A percentile compares a stretch with the other conserved stretches of the same genome.
These are phyloP conservation scores for Penicillium taxi DNA, from an alignment of 495 filamentous ascomycete genomes.

Conservation along the genomic window DNA sequence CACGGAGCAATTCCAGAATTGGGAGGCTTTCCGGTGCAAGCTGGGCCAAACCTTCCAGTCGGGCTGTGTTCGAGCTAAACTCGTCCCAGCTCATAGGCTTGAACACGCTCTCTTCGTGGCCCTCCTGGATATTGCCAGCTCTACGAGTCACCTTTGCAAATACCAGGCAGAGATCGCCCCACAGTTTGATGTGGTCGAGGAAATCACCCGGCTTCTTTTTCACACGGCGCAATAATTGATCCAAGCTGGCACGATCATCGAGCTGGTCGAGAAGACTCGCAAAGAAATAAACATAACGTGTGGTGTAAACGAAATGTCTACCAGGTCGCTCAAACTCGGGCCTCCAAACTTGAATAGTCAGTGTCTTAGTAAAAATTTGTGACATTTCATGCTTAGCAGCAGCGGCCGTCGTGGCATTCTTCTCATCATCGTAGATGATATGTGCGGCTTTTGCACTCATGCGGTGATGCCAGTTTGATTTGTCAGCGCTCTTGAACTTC, in stretches of 20 bases:
- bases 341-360: slow-evolving; percentile 92
- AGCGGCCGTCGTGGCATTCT: slow-evolving; percentile 40
- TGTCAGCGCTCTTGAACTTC: slow-evolving; percentile 74
- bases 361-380: slow-evolving; percentile 91
- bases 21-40: slow-evolving; percentile 29
- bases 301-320: slow-evolving; percentile 88
- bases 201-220: slow-evolving; percentile 78
- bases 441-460: slow-evolving; percentile 74
- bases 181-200: slow-evolving; percentile 74
- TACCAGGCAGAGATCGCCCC: slow-evolving; percentile 67
- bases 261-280: slow-evolving; percentile 63
- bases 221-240: slow-evolving; percentile 71
- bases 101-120: slow-evolving; percentile 71
- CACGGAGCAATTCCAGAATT: slow-evolving; percentile 66
- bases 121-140: slow-evolving; percentile 53
- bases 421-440: slow-evolving; percentile 57
- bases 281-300: slow-evolving; percentile 80
- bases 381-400: slow-evolving; percentile 69
- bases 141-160: slow-evolving; percentile 68
- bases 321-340: slow-evolving; percentile 88
- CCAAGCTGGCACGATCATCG: slow-evolving; percentile 70
- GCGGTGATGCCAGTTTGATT: slow-evolving; percentile 95
- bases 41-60: slow-evolving; percentile 46
- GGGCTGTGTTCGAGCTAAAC: slow-evolving; percentile 55
- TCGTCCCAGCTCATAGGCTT: slow-evolving; percentile 71